Evolutionary conservation across 139 green algal genomes (phyloP).

Genomic region (Tetradesmus lagerheimii): DNA sequence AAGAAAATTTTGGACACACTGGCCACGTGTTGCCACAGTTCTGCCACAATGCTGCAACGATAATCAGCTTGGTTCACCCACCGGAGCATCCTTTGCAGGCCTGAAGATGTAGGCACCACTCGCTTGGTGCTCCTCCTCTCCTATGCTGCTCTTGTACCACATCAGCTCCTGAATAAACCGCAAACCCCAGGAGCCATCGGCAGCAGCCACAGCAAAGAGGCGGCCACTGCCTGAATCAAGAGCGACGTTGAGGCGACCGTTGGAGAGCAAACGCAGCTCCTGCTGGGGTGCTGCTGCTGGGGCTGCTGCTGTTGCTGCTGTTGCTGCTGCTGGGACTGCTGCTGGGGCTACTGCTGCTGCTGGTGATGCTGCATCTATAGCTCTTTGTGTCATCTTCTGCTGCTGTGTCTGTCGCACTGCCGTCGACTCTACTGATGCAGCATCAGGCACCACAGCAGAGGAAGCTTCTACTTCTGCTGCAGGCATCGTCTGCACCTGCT

Average conservation of each 20-base stretch:
- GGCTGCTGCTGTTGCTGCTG: neutral
- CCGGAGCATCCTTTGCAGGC: neutral
- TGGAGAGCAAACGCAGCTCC: neutral
- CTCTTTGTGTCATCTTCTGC: neutral
- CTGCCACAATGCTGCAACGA: neutral
- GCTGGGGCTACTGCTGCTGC: neutral
- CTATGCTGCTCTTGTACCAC: conserved; percentile 39
- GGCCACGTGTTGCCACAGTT: no score
- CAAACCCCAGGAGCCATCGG: conserved; percentile 28
- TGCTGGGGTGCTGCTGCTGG: neutral
- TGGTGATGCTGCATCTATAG: neutral
- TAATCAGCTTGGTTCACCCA: neutral
- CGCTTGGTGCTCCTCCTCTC: conserved; percentile 31
- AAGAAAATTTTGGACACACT: no score
- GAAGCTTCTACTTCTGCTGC: neutral
- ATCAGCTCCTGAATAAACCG: conserved; percentile 28
- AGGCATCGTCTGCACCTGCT: neutral
- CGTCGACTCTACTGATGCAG: neutral
- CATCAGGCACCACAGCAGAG: neutral
- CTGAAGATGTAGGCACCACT: conserved; percentile 82
- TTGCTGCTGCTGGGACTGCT: neutral
- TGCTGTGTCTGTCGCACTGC: neutral
- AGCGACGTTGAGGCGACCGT: conserved; percentile 3
- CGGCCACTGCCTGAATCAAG: neutral
- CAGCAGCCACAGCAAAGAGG: neutral